A percentile compares a stretch with the other conserved stretches of the same genome.
Evolutionary conservation across 2,329 filamentous ascomycete species (phyloP).

Genomic region (Nigrospora oryzae): DNA sequence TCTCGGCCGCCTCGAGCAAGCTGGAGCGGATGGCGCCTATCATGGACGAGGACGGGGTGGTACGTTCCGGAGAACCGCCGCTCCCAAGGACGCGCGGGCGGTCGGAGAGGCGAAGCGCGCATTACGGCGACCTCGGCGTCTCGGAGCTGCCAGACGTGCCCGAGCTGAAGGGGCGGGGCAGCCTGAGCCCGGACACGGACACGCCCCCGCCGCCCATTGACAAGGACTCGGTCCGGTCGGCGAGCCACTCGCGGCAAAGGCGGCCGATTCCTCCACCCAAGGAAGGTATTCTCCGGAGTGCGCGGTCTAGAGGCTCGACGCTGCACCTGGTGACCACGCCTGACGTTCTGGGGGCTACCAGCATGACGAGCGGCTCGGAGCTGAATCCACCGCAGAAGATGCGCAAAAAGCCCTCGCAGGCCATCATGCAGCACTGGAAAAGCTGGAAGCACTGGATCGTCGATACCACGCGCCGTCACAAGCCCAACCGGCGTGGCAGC

Average conservation of each 20-base stretch:
- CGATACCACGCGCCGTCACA: constrained; percentile 46
- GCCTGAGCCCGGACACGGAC: constrained; percentile 32
- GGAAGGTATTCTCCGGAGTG: constrained; percentile 60
- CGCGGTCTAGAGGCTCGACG: constrained; percentile 72
- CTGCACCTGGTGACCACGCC: constrained; percentile 72
- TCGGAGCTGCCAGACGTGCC: constrained; percentile 72
- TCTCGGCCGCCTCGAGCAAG: constrained; percentile 85
- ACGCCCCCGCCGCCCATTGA: constrained; percentile 65
- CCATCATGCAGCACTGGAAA: constrained; percentile 53
- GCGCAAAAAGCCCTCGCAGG: constrained; percentile 48
- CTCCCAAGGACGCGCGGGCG: constrained; percentile 66
- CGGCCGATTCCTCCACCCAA: constrained; percentile 78
- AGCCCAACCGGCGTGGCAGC: constrained; percentile 41
- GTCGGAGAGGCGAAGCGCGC: constrained; percentile 65
- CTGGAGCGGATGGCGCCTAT: constrained; percentile 73
- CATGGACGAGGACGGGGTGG: constrained; percentile 61
- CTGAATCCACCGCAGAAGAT: constrained; percentile 32
- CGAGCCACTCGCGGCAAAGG: constrained; percentile 68
- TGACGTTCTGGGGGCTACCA: constrained; percentile 28
- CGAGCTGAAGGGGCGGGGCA: constrained; percentile 45
- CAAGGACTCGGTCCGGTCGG: constrained; percentile 68
- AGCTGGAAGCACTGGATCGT: constrained; percentile 57
- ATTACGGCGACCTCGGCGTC: constrained; percentile 53
- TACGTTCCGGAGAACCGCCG: constrained; percentile 32
- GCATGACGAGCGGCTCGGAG: constrained; percentile 9